Evolutionary conservation across 2,329 filamentous ascomycete genomes (phyloP).

Genomic region (Aspergillus pseudoglaucus): DNA sequence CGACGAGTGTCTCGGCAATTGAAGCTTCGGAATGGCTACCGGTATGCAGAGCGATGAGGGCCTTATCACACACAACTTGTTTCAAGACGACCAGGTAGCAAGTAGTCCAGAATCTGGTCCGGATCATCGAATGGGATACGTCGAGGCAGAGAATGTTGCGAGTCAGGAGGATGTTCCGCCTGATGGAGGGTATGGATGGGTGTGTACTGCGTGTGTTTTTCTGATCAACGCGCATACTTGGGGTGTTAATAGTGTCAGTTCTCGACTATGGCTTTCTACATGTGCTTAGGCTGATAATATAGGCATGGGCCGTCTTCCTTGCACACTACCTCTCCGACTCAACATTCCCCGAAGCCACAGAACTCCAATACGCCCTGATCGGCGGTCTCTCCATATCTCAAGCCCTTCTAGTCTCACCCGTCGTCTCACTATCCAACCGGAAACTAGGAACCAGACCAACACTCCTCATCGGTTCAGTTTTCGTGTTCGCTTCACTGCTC

Average conservation of each 20-base stretch:
- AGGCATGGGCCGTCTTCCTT: constrained; percentile 53
- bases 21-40: no score
- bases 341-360: constrained; percentile 49
- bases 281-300: constrained; percentile 2
- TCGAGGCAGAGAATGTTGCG: not conserved
- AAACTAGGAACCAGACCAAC: constrained; percentile 49
- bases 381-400: constrained; percentile 55
- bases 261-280: not conserved
- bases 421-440: constrained; percentile 50
- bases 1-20: no score
- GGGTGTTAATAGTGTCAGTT: constrained; percentile 61
- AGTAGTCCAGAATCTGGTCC: not conserved
- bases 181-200: constrained; percentile 58
- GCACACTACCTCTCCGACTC: constrained; percentile 52
- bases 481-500: constrained; percentile 51
- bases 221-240: constrained; percentile 65
- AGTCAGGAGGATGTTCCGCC: constrained; percentile 30
- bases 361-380: constrained; percentile 54
- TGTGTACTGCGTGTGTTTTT: constrained; percentile 50
- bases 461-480: constrained; percentile 49
- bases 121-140: not conserved
- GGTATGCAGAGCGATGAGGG: no score
- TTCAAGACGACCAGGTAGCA: constrained; percentile 12
- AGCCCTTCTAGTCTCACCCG: constrained; percentile 51
- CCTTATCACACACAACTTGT: no score